phyloP scores from a whole-genome alignment of 371 early-diverging fungal genomes.

The Choanephora cucurbitarum region DNA sequence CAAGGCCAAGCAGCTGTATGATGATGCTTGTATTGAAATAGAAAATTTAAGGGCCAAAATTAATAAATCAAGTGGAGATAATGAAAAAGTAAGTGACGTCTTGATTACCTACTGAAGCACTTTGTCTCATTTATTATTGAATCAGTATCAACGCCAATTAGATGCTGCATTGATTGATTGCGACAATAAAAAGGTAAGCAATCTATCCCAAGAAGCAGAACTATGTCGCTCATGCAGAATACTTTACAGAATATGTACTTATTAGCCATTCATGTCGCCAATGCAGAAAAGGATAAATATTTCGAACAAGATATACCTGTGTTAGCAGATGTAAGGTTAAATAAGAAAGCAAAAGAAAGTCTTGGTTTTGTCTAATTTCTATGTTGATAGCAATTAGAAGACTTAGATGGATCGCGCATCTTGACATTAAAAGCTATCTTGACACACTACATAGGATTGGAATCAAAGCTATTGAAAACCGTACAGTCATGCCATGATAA shows the following conservation, averaged over 20 bases:
- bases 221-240: too few species aligned
- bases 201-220: too few species aligned
- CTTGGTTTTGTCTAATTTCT: background rate
- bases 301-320: constrained; percentile 62
- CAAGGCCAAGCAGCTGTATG: constrained; percentile 69
- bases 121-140: background rate
- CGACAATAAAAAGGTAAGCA: constrained; percentile 77
- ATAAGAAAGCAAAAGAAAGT: background rate
- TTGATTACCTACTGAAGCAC: background rate
- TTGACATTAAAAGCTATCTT: constrained; percentile 49
- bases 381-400: constrained; percentile 61
- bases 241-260: constrained; percentile 63
- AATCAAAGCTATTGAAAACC: constrained; percentile 41
- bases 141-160: constrained; percentile 52
- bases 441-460: constrained; percentile 48
- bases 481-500: constrained; percentile 43
- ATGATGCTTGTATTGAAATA: constrained; percentile 70
- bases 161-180: constrained; percentile 73
- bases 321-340: constrained; percentile 58
- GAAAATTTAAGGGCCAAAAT: constrained; percentile 49
- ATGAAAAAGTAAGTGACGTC: constrained; percentile 35
- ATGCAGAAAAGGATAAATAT: constrained; percentile 62
- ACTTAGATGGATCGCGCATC: constrained; percentile 56
- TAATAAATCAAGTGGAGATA: constrained; percentile 38
- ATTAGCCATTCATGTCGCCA: constrained; percentile 59